Evolutionary conservation across 306 rosid species (phyloP), one percentile per base, ranked within the genome.

Genomic region (Neltuma alba): DNA sequence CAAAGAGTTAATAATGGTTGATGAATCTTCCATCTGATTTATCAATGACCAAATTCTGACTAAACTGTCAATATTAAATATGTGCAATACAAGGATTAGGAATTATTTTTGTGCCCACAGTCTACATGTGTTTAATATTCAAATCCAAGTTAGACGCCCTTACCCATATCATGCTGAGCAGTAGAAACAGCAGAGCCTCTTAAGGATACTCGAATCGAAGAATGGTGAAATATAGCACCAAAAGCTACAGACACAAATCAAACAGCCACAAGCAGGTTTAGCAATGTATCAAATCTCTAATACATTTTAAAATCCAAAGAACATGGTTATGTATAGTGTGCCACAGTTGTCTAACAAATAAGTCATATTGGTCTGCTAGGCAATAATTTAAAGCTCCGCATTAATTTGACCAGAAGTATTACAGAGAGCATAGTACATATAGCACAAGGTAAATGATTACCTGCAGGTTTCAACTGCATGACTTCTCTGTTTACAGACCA

Each of bases 381-480:
- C 23, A 36, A 70, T 18, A 63, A 41, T 44, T 33, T 54, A 79
- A 69, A 48, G 72, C 61, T 52, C 57, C 58, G 50, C 54, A 75
- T 7, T 33, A 76, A 63, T 75, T 61, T 68, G 72, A 61, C 60
- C 54, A 28, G 74, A 72, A 55, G 69, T 55, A 80, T 64, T 42
- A 27, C 44, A 33, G 33, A 75, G 37, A 14, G 18, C 42, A 62
- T 7, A 63, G 71, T 14, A 9, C 41, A 34, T 7, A 25, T 33
- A 33, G 2, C 67, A 61, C 2, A 25, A 61, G 70, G 38, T 12
- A 60, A 3, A 62, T 27, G 37, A 10, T 23, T 83, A 87, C 91
- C 89, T 62, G 83, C 48, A 55, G 77, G 60, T 58, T 47, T 60
- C 80, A 58, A 50, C 33, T 12, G 66, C 55, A 55, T 23, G 75